A percentile compares a stretch with the other conserved stretches of the same genome.
Evolutionary conservation across 2,329 filamentous ascomycete genomes (phyloP).

Genomic region (Trichoderma oligosporum): DNA sequence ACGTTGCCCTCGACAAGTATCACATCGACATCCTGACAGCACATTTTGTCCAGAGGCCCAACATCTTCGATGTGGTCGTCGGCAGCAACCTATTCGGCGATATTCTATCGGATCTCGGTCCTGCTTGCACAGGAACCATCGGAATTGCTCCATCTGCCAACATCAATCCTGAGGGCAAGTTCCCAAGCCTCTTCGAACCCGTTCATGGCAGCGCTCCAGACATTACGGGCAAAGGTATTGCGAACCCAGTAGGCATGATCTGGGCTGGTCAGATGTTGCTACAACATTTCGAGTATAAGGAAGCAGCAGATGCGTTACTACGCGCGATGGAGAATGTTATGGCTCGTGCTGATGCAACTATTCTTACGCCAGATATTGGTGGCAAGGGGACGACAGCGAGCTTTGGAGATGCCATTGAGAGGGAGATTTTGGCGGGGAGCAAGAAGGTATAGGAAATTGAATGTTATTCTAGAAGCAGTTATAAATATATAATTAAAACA

Average conservation of each 20-base stretch:
- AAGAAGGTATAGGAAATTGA: neutral
- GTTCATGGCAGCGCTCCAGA: conserved; percentile 72
- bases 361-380: conserved; percentile 34
- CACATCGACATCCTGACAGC: conserved; percentile 65
- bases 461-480: neutral
- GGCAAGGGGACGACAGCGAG: conserved; percentile 28
- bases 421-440: conserved; percentile 20
- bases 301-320: conserved; percentile 50
- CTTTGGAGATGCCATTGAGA: conserved; percentile 25
- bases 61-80: conserved; percentile 60
- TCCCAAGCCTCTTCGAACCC: conserved; percentile 58
- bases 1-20: conserved; percentile 61
- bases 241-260: conserved; percentile 59
- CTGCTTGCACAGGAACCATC: conserved; percentile 66
- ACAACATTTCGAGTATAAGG: conserved; percentile 26
- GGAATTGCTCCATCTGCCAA: conserved; percentile 70
- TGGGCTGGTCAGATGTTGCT: conserved; percentile 57
- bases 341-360: conserved; percentile 35
- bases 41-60: conserved; percentile 57
- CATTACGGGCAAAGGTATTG: conserved; percentile 68
- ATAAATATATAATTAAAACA: neutral
- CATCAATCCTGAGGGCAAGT: conserved; percentile 41
- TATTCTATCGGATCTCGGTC: conserved; percentile 68
- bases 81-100: conserved; percentile 62
- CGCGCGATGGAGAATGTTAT: conserved; percentile 63